A percentile compares a stretch with the other conserved stretches of the same genome.
Evolutionary conservation across 164 flowering plant species (phyloP).

Genomic region (Stephania yunnanensis): DNA sequence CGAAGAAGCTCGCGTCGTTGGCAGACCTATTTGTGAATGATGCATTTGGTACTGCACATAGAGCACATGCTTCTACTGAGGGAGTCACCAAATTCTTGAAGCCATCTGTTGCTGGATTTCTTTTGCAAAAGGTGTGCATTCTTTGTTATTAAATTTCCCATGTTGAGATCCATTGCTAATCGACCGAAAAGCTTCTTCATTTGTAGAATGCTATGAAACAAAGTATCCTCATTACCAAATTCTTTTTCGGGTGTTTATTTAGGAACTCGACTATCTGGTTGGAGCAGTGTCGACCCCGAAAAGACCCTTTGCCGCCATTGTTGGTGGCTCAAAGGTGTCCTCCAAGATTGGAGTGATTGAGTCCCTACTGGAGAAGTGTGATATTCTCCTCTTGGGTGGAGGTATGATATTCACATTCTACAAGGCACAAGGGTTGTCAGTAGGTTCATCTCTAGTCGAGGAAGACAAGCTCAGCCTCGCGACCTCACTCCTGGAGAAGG

Average conservation of each 20-base stretch:
- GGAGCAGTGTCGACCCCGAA: constrained; percentile 72
- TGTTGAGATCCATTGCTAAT: neutral
- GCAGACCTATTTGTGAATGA: constrained; percentile 86
- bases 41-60: constrained; percentile 87
- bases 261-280: constrained; percentile 80
- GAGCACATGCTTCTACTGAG: constrained; percentile 90
- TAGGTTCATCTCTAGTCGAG: constrained; percentile 74
- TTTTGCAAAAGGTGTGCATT: constrained; percentile 65
- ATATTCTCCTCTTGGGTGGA: constrained; percentile 68
- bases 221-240: neutral
- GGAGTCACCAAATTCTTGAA: constrained; percentile 76
- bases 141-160: neutral
- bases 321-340: constrained; percentile 81
- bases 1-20: constrained; percentile 76
- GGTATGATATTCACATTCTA: constrained; percentile 84
- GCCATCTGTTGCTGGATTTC: constrained; percentile 88
- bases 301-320: constrained; percentile 84
- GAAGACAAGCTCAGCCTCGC: constrained; percentile 77
- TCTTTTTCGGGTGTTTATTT: constrained; percentile 8
- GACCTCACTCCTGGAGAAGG: constrained; percentile 59
- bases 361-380: constrained; percentile 66
- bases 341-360: constrained; percentile 82
- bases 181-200: neutral
- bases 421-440: constrained; percentile 76
- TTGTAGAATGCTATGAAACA: neutral